phyloP scores from a whole-genome alignment of 768 basidiomycete genomes.

The Strobilomyces confusus region DNA sequence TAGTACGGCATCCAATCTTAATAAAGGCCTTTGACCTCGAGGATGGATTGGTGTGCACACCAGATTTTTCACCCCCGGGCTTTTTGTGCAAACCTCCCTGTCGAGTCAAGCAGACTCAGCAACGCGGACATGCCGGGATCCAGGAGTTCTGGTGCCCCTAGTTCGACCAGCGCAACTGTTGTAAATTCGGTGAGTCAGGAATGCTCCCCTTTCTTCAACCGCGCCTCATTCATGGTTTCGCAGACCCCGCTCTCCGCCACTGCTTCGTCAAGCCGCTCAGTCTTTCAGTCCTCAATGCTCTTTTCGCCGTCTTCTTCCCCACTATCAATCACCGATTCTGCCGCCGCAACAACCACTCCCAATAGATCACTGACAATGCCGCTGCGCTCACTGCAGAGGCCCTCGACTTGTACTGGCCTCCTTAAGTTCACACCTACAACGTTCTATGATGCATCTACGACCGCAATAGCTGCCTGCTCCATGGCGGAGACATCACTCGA shows the following conservation, averaged over 20 bases:
- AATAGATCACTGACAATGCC: neutral
- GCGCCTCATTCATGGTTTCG: neutral
- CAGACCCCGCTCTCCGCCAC: neutral
- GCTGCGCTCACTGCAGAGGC: neutral
- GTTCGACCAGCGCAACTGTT: neutral
- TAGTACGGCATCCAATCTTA: neutral
- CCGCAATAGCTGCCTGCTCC: neutral
- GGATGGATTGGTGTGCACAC: neutral
- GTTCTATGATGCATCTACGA: neutral
- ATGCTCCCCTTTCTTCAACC: neutral
- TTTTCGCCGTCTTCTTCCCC: neutral
- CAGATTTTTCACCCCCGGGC: neutral
- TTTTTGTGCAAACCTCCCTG: neutral
- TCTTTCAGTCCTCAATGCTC: neutral
- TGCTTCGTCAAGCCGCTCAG: neutral
- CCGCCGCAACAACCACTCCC: neutral
- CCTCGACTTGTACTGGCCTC: neutral
- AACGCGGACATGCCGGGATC: neutral
- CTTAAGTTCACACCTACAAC: neutral
- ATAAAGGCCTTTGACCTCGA: constrained; percentile 4
- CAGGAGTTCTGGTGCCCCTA: neutral
- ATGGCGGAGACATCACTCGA: neutral
- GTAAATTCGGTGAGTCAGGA: constrained; percentile 1
- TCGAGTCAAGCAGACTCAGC: neutral
- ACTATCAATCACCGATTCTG: neutral